phyloP scores from a whole-genome alignment of 1,284 basidiomycete genomes.

The Leccinum griseonigrum region DNA sequence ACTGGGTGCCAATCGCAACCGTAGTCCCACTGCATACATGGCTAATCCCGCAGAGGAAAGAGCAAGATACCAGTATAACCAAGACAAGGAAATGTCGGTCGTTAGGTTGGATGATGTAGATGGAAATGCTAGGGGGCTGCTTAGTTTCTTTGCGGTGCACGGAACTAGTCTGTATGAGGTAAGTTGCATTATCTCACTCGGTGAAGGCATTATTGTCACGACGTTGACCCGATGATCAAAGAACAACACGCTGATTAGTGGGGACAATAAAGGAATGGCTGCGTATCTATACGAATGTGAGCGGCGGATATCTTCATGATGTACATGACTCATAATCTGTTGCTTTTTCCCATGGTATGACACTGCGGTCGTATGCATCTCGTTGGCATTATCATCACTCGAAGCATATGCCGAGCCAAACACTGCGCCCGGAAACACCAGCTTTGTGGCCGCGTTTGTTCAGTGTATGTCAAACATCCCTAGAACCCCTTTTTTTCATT shows the following conservation, averaged over 20 bases:
- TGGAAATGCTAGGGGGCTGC: conserved; percentile 60
- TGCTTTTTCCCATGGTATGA: not conserved
- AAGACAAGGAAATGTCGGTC: conserved; percentile 70
- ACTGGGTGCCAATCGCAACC: conserved; percentile 69
- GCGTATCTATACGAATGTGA: conserved; percentile 72
- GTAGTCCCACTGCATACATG: conserved; percentile 70
- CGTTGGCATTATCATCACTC: not conserved
- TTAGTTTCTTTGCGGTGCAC: conserved; percentile 80
- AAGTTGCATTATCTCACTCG: conserved; percentile 9
- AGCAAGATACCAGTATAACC: conserved; percentile 62
- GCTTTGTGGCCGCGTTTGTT: conserved; percentile 74
- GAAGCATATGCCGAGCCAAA: conserved; percentile 61
- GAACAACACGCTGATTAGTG: conserved; percentile 78
- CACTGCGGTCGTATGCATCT: not conserved
- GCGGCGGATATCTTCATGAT: conserved; percentile 8
- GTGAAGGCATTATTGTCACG: too few relatives aligned
- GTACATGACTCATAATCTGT: not conserved
- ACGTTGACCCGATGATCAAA: conserved; percentile 27
- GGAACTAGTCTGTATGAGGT: conserved; percentile 77
- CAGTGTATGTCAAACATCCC: conserved; percentile 50
- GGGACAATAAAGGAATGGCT: conserved; percentile 83
- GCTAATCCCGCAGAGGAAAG: conserved; percentile 70
- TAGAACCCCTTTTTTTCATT: not conserved
- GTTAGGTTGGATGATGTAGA: conserved; percentile 59
- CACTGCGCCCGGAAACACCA: conserved; percentile 63